Evolutionary conservation across 371 early-diverging fungal genomes (phyloP).

Genomic region (Mortierella sp.): DNA sequence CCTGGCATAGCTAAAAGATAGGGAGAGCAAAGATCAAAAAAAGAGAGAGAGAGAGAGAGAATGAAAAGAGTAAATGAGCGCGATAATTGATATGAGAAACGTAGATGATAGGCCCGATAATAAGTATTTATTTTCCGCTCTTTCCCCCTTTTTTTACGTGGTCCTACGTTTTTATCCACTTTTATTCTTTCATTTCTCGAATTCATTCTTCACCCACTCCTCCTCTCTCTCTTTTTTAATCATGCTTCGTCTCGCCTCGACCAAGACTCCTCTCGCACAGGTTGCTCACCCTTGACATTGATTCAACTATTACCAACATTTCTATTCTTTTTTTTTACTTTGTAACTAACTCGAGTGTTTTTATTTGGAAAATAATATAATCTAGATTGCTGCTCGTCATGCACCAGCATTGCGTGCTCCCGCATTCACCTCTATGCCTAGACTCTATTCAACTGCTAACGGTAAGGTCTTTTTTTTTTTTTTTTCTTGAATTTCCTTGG

Average conservation of each 20-base stretch:
- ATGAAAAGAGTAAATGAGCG: no score
- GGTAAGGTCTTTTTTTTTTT: conserved; percentile 56
- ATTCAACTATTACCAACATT: neutral
- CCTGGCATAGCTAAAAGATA: no score
- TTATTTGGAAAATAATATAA: neutral
- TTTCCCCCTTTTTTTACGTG: neutral
- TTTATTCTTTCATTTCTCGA: neutral
- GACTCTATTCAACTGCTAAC: conserved; percentile 70
- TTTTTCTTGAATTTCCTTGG: neutral
- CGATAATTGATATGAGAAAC: no score
- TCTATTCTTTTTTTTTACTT: no score
- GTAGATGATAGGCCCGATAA: neutral
- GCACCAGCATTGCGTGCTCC: conserved; percentile 68
- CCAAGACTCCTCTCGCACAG: conserved; percentile 71
- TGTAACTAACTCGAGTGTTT: neutral
- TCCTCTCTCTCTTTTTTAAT: conserved; percentile 20
- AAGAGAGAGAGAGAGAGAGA: no score
- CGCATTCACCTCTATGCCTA: conserved; percentile 66
- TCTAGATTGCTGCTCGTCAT: conserved; percentile 71
- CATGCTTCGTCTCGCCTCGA: conserved; percentile 73
- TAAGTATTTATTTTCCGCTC: conserved; percentile 13
- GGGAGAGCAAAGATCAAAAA: no score
- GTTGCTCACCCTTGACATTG: conserved; percentile 55
- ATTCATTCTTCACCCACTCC: conserved; percentile 19
- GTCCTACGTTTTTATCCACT: neutral